These are phyloP conservation scores for Kazachstania kunashirensis DNA, from an alignment of 805 yeast genomes.

Conservation along the genomic window DNA sequence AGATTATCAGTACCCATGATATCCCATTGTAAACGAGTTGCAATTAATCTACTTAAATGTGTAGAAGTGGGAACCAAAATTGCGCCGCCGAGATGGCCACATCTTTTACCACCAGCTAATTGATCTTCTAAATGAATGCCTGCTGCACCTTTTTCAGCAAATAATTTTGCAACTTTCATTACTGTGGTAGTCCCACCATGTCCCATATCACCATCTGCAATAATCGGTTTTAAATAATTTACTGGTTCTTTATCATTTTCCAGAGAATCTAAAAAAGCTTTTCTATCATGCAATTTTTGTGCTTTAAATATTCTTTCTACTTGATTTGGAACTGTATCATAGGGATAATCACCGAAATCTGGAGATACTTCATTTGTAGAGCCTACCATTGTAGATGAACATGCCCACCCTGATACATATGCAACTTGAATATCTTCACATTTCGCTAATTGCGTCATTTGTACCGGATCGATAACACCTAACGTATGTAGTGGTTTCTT, in stretches of 20 bases:
- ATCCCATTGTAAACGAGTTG: slow-evolving; percentile 57
- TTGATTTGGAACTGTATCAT: slow-evolving; percentile 60
- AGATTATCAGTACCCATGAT: slow-evolving; percentile 50
- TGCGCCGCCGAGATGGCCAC: slow-evolving; percentile 56
- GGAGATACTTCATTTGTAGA: slow-evolving; percentile 57
- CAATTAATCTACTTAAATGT: slow-evolving; percentile 44
- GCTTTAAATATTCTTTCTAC: slow-evolving; percentile 51
- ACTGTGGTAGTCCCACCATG: slow-evolving; percentile 55
- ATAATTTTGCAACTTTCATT: slow-evolving; percentile 54
- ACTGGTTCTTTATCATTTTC: slow-evolving; percentile 17
- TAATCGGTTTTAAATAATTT: slow-evolving; percentile 52
- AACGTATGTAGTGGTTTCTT: slow-evolving; percentile 44
- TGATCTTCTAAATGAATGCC: slow-evolving; percentile 60
- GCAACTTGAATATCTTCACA: slow-evolving; percentile 40
- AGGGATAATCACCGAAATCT: slow-evolving; percentile 62
- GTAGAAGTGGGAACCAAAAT: slow-evolving; percentile 51
- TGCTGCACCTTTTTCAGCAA: slow-evolving; percentile 60
- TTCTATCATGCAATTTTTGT: slow-evolving; percentile 47
- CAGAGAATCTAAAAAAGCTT: slow-evolving; percentile 33
- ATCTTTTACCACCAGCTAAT: slow-evolving; percentile 55
- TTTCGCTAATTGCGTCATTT: slow-evolving; percentile 46
- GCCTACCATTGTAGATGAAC: slow-evolving; percentile 42
- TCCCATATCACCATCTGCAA: slow-evolving; percentile 62
- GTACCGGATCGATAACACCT: slow-evolving; percentile 56
- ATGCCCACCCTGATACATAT: slow-evolving; percentile 57